Evolutionary conservation across 164 flowering plant species (phyloP).

Genomic region (Pachysandra terminalis): DNA sequence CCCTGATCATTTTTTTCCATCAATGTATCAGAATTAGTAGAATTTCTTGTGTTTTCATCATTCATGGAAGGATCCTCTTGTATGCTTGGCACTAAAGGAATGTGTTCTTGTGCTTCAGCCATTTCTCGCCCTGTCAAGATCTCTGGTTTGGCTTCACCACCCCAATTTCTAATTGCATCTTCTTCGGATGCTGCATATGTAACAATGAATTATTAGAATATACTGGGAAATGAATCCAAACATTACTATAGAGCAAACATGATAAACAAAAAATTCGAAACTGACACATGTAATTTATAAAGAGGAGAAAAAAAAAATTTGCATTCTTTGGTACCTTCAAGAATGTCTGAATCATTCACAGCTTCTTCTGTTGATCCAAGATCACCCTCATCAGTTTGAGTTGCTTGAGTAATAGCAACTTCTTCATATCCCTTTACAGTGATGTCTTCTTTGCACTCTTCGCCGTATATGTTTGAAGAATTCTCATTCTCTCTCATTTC

Average conservation of each 20-base stretch:
- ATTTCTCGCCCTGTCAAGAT: conserved; percentile 44
- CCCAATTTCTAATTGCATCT: conserved; percentile 9
- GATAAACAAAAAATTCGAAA: not conserved
- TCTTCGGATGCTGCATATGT: conserved; percentile 33
- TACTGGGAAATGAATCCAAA: too few relatives aligned
- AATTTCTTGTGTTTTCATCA: conserved; percentile 10
- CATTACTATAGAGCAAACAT: not conserved
- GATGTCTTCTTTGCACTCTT: conserved; percentile 11
- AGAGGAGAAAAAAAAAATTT: not conserved
- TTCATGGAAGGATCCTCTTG: conserved; percentile 16
- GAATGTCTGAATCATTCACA: conserved; percentile 22
- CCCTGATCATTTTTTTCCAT: conserved; percentile 29
- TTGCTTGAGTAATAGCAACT: conserved; percentile 28
- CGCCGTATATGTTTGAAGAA: conserved; percentile 21
- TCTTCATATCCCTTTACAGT: conserved; percentile 17
- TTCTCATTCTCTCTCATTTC: conserved; percentile 30
- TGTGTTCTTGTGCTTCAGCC: conserved; percentile 31
- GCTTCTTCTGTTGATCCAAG: not conserved
- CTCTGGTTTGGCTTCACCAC: conserved; percentile 33
- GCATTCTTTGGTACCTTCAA: conserved; percentile 34
- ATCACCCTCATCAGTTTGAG: too few relatives aligned
- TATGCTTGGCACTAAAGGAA: conserved; percentile 17
- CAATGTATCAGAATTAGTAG: conserved; percentile 13
- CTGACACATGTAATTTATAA: too few relatives aligned
- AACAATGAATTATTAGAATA: not conserved